Base-by-base conservation (phyloP, 441 rosid species). In the Manihot esculenta region DNA sequence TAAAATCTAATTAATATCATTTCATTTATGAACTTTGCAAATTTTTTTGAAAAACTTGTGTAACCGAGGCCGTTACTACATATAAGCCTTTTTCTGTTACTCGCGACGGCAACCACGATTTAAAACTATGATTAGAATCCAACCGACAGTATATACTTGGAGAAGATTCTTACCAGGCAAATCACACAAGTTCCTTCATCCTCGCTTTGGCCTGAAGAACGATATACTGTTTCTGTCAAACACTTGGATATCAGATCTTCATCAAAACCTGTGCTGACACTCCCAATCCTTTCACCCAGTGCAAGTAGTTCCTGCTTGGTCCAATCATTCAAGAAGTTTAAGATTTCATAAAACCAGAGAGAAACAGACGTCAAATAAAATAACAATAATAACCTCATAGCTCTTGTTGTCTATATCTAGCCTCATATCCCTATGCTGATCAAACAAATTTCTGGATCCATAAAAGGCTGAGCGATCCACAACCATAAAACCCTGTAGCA, bases 351-450 rank as follows among this genome's bases (percentile, higher is more conserved):
- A 35, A 33, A 48, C 21, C 7, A 17, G 17, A 15, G 35, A 54
- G 30, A 24, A 48, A 21, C 35, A 69, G 62, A 14, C 18, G 50
- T 3, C 2, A 24, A 24, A 15, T 44, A 74, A 42, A 44, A 77
- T 10, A 1, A 42, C 35, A 7, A 26, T 62, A 66, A 24, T 18
- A 63, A 94, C 98, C 97, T 94, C 98, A 20, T 94, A 94, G 72
- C 80, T 79, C 97, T 91, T 89, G 84, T 77, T 77, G 83, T 94
- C 98, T 51, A 88, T 72, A 81, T 94, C 96, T 12, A 94, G 87
- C 80, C 96, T 91, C 97, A 94, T 83, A 66, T 91, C 98, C 74
- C 93, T 76, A 77, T 94, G 93, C 77, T 89, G 92, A 82, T 94
- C 96, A 56, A 76, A 33, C 76, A 81, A 71, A 69, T 74, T 76